phyloP scores from a whole-genome alignment of 495 filamentous ascomycete species.

The Podospora sp. region DNA sequence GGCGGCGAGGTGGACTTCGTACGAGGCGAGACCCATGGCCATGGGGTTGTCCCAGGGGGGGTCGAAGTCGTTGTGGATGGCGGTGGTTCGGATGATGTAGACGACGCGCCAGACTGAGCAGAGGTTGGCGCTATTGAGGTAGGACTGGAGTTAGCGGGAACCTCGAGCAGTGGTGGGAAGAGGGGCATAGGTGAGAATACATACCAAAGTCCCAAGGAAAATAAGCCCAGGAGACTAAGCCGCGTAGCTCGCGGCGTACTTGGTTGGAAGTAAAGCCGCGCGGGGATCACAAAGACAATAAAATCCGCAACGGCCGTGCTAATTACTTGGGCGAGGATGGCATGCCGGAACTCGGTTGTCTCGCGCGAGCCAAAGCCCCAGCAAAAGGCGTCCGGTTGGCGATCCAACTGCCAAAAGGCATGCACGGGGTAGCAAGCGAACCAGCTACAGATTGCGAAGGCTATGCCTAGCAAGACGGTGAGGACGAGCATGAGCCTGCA shows the following conservation, averaged over 20 bases:
- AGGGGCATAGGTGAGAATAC: slow-evolving; percentile 6
- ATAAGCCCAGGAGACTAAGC: slow-evolving; percentile 29
- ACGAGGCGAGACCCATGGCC: background rate
- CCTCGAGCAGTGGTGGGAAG: too few species aligned
- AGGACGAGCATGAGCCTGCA: slow-evolving; percentile 27
- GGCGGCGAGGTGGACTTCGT: slow-evolving; percentile 6
- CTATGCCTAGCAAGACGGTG: slow-evolving; percentile 34
- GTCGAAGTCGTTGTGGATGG: background rate
- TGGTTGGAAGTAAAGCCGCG: slow-evolving; percentile 36
- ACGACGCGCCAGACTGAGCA: background rate
- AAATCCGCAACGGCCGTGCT: slow-evolving; percentile 36
- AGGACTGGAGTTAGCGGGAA: too few species aligned
- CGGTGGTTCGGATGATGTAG: background rate
- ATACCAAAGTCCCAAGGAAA: slow-evolving; percentile 37
- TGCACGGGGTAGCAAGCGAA: slow-evolving; percentile 35
- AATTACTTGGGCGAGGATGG: background rate
- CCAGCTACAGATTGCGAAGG: slow-evolving; percentile 40
- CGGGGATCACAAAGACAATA: slow-evolving; percentile 36
- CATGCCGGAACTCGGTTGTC: background rate
- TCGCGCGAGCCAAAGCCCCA: slow-evolving; percentile 35
- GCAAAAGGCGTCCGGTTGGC: slow-evolving; percentile 13
- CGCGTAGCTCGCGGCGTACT: slow-evolving; percentile 25
- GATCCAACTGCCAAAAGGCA: slow-evolving; percentile 27
- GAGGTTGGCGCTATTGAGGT: background rate
- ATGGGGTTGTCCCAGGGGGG: slow-evolving; percentile 1